These are phyloP conservation scores for Chrysoporthe puriensis DNA, from an alignment of 2,329 filamentous ascomycete species.

Conservation along the genomic window DNA sequence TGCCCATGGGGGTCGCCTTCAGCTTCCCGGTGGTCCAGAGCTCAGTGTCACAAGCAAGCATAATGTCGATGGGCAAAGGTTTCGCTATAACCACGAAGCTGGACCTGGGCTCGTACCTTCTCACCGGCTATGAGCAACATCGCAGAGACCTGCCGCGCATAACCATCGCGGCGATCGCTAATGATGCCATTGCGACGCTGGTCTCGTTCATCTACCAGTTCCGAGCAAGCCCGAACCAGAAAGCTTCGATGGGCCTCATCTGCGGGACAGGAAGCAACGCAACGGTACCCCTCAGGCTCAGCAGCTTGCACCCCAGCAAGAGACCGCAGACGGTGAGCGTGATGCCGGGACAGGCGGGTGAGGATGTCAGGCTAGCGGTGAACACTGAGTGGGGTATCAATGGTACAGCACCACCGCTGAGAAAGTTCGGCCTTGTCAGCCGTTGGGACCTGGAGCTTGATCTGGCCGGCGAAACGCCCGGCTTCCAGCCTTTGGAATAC, in stretches of 20 bases:
- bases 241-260: slow-evolving; percentile 78
- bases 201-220: slow-evolving; percentile 77
- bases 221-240: slow-evolving; percentile 61
- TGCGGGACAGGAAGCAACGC: slow-evolving; percentile 83
- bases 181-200: slow-evolving; percentile 79
- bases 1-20: slow-evolving; percentile 71
- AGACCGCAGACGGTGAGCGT: slow-evolving; percentile 53
- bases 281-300: slow-evolving; percentile 72
- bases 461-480: slow-evolving; percentile 66
- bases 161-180: slow-evolving; percentile 75
- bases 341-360: slow-evolving; percentile 47
- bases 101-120: slow-evolving; percentile 62
- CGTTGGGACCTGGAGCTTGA: slow-evolving; percentile 73
- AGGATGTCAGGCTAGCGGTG: slow-evolving; percentile 70
- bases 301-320: slow-evolving; percentile 66
- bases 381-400: slow-evolving; percentile 87
- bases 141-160: slow-evolving; percentile 61
- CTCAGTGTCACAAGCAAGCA: slow-evolving; percentile 62
- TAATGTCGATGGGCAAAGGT: slow-evolving; percentile 73
- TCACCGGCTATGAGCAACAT: slow-evolving; percentile 61
- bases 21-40: slow-evolving; percentile 72
- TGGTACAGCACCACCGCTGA: slow-evolving; percentile 70
- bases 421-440: slow-evolving; percentile 65
- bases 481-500: slow-evolving; percentile 83
- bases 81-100: slow-evolving; percentile 65